Base-by-base conservation (phyloP, 2,329 filamentous ascomycete species). In the Talaromyces rugulosus region DNA sequence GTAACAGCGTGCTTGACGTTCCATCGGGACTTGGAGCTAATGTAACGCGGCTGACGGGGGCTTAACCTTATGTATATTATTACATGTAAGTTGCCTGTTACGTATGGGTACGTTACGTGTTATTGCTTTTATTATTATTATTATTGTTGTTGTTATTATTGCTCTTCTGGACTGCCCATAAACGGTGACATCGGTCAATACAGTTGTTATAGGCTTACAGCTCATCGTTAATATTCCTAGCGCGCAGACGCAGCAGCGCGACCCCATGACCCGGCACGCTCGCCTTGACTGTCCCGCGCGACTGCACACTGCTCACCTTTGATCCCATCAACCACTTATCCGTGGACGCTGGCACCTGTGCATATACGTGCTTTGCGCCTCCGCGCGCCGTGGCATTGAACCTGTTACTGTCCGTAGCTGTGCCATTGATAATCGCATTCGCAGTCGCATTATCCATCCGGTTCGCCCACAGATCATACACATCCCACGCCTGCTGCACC, bases 401-500 rank as follows among this genome's bases (percentile, higher is more conserved):
- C 8, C 50, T 8, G 9, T 12, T 65, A 60, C 56, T 65, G 47
- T 73, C 73, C 1, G 70, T 65, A 5, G 71, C 70, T 2, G 71
- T 77, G 0, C 77, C 77, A 57, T 77, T 74, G 12, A 85, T 74
- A 33, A 85, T 75, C 0, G 73, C 70, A 28, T 69, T 67, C 0
- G 82, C 81, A 44, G 78, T 77, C 2, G 71, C 74, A 53, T 79
- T 73, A 23, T 70, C 74, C 81, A 86, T 84, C n/a, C 83, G 74
- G 63, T 81, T 80, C 4, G 77, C 82, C 83, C 83, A 85, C 1
- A 86, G 72, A 67, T 86, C 83, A 55, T 80, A 80, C 5, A 85
- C 72, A 63, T 84, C 82, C 82, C 82, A 86, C 0, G 71, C 72
- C 64, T 77, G 70, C 28, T 73, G 68, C 0, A 79, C 69, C 68